phyloP scores from a whole-genome alignment of 768 basidiomycete genomes.

The Boletus rubroflammeus region DNA sequence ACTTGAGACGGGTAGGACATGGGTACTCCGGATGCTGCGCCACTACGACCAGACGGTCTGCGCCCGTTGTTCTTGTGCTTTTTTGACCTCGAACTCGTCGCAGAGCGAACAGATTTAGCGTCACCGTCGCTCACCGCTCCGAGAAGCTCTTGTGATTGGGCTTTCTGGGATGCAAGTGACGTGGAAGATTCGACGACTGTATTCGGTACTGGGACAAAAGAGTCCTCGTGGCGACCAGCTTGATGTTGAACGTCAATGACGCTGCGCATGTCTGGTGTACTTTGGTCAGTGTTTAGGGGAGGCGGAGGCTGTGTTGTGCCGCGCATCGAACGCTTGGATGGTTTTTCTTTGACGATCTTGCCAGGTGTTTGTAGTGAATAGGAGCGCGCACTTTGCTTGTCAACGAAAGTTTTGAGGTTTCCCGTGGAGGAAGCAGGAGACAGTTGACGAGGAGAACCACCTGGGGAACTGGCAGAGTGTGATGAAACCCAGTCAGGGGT shows the following conservation, averaged over 20 bases:
- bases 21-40: slow-evolving; percentile 61
- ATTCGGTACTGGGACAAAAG: neutral
- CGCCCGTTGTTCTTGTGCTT: slow-evolving; percentile 20
- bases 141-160: slow-evolving; percentile 19
- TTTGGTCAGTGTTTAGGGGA: slow-evolving; percentile 26
- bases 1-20: slow-evolving; percentile 58
- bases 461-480: slow-evolving; percentile 8
- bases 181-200: slow-evolving; percentile 25
- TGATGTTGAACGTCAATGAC: slow-evolving; percentile 13
- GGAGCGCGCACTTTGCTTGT: slow-evolving; percentile 14
- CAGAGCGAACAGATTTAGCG: slow-evolving; percentile 25
- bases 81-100: slow-evolving; percentile 25
- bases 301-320: slow-evolving; percentile 27
- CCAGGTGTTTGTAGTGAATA: neutral
- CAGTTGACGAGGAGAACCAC: slow-evolving; percentile 18
- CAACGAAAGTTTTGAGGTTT: slow-evolving; percentile 28
- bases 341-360: slow-evolving; percentile 9
- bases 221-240: slow-evolving; percentile 22
- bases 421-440: slow-evolving; percentile 32
- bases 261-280: slow-evolving; percentile 6
- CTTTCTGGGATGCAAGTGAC: slow-evolving; percentile 2
- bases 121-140: slow-evolving; percentile 20
- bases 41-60: slow-evolving; percentile 31
- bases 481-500: slow-evolving; percentile 17
- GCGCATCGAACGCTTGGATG: slow-evolving; percentile 27